Evolutionary conservation across 1,139 yeast species (phyloP), one percentile per base, ranked within the genome.

Genomic region (Blastobotrys capitulatus): DNA sequence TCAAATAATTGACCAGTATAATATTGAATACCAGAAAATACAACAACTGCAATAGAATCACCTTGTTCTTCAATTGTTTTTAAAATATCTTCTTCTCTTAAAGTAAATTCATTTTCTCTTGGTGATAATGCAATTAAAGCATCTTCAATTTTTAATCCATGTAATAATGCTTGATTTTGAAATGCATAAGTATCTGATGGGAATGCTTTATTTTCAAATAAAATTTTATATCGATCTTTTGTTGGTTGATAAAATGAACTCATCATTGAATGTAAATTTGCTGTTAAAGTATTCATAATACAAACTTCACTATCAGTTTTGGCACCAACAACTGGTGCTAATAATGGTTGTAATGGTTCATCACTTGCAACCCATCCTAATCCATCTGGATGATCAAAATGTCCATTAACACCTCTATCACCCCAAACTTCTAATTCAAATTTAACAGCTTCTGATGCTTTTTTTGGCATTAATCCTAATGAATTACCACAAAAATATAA

Each of bases 121-220:
- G 90, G 86, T 26, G 69, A 71, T 42, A 87, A 51, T 58, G 84
- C 87, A 41, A 90, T 69, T 58, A 90, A 72, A 46, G 81, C 83
- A 3, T 76, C 75, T 47, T 78, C 80, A 1, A 78, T 73, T 43
- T 75, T 75, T 53, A 65, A 72, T 1, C 87, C 88, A 58, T 79
- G 80, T 41, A 88, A 66, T 61, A 75, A 73, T 20, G 79, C 89
- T 62, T 86, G 80, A 61, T 88, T 86, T 56, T 79, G 74, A 55
- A 90, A 80, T 1, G 96, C 95, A 68, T 89, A 90, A 67, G 79
- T 86, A 64, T 90, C 97, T 0, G 95, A 85, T 1, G 97, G 97
- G 62, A 90, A 90, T 0, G 97, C 94, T 52, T 83, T 83, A 58
- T 82, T 82, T 62, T 90, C 97, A 64, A 86, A 86, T 54, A 90